Conservation (phyloP, 768 basidiomycete species). For the Phylloporus rhodoxanthus region DNA sequence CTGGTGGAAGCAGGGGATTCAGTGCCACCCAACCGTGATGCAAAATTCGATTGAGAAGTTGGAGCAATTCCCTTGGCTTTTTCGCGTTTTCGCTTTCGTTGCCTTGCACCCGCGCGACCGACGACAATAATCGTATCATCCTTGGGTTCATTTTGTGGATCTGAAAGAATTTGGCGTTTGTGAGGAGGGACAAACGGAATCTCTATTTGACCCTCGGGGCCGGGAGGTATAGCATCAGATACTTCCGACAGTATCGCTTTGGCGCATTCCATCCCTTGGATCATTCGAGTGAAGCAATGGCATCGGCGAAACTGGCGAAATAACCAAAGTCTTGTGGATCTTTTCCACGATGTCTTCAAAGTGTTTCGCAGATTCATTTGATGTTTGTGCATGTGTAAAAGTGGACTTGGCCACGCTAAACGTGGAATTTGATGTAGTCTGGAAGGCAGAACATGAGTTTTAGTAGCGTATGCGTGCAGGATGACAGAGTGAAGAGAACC, state of each 20-base stretch:
- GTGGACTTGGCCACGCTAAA: conserved; percentile 9
- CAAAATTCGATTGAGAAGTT: conserved; percentile 1
- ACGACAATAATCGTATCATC: conserved; percentile 71
- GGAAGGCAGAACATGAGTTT: conserved; percentile 9
- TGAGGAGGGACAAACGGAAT: conserved; percentile 73
- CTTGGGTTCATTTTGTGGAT: conserved; percentile 18
- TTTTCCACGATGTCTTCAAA: conserved; percentile 55
- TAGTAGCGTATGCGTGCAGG: conserved; percentile 1
- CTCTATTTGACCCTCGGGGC: conserved; percentile 50
- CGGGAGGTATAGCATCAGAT: conserved; percentile 19
- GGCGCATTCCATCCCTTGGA: conserved; percentile 1
- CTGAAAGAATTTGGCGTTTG: conserved; percentile 37
- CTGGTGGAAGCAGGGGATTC: conserved; percentile 2
- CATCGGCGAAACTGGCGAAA: conserved; percentile 49
- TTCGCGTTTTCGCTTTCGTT: conserved; percentile 48
- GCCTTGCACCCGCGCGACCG: conserved; percentile 58
- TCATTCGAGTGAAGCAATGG: conserved; percentile 2
- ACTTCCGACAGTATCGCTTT: not conserved
- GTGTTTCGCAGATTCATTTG: conserved; percentile 17
- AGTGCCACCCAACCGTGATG: not conserved
- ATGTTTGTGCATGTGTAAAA: not conserved
- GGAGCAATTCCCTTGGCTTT: conserved; percentile 8
- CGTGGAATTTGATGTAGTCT: conserved; percentile 5
- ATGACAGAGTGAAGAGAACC: conserved; percentile 5
- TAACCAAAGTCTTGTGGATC: conserved; percentile 61